phyloP scores from a whole-genome alignment of 345 rosid species.

The Capsella bursapastoris region DNA sequence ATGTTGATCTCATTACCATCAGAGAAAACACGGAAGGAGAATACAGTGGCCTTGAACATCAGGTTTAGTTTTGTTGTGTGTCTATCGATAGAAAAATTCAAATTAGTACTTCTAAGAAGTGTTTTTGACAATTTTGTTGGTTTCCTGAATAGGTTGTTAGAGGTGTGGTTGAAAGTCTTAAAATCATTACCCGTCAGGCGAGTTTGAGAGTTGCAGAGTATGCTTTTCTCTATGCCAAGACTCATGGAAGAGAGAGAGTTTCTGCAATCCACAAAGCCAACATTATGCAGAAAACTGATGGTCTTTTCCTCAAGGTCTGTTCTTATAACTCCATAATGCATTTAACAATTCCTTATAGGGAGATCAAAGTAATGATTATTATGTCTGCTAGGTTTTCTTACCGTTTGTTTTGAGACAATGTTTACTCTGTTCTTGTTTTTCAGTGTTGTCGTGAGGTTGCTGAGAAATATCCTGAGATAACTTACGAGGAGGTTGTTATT shows the following conservation, averaged over 20 bases:
- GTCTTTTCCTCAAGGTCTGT: conserved; percentile 90
- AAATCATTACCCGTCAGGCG: conserved; percentile 95
- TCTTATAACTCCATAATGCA: not conserved
- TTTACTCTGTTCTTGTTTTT: conserved; percentile 12
- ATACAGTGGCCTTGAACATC: conserved; percentile 99
- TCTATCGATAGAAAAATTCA: not conserved
- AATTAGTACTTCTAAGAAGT: conserved; percentile 2
- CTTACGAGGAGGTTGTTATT: conserved; percentile 97
- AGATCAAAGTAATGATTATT: conserved; percentile 6
- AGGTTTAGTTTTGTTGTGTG: conserved; percentile 52
- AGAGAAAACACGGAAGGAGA: conserved; percentile 99
- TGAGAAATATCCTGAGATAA: conserved; percentile 92
- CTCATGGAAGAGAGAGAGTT: conserved; percentile 94
- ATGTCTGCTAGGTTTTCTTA: not conserved
- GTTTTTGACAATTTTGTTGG: too few relatives aligned
- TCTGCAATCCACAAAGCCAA: conserved; percentile 98
- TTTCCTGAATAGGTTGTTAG: conserved; percentile 72
- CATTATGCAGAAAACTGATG: conserved; percentile 99
- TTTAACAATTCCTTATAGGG: not conserved
- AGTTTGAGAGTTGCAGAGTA: conserved; percentile 99
- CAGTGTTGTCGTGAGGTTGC: conserved; percentile 99
- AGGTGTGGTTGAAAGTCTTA: conserved; percentile 99
- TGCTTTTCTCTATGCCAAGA: conserved; percentile 95
- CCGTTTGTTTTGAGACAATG: not conserved
- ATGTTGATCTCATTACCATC: conserved; percentile 90